Evolutionary conservation across 495 filamentous ascomycete genomes (phyloP).

Genomic region (Niebla homalea): DNA sequence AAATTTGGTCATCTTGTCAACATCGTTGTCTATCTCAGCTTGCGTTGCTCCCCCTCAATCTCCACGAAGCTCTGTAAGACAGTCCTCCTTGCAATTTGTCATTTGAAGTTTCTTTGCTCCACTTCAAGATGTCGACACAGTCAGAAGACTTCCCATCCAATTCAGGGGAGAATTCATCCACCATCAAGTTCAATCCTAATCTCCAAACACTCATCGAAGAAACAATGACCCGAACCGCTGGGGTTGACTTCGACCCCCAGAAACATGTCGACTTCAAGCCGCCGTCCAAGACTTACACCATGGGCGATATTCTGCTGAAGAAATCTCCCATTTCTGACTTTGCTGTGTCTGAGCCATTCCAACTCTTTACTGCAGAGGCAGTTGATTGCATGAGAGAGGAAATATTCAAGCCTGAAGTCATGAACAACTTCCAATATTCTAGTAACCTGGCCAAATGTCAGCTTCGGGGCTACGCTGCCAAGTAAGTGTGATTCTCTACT

Average conservation of each 20-base stretch:
- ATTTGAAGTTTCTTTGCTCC: too few species aligned
- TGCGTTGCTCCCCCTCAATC: too few species aligned
- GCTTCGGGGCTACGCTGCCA: constrained; percentile 52
- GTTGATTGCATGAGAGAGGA: constrained; percentile 53
- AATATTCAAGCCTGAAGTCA: constrained; percentile 49
- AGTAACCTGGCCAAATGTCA: constrained; percentile 54
- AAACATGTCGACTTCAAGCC: constrained; percentile 43
- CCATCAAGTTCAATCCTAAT: not conserved
- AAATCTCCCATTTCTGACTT: constrained; percentile 48
- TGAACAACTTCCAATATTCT: constrained; percentile 48
- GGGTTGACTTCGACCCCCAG: constrained; percentile 33
- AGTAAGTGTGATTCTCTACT: constrained; percentile 33
- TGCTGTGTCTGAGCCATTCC: constrained; percentile 61
- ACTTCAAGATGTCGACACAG: too few species aligned
- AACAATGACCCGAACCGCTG: not conserved
- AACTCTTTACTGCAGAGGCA: constrained; percentile 55
- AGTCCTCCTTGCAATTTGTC: too few species aligned
- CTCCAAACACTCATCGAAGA: not conserved
- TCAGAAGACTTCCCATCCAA: too few species aligned
- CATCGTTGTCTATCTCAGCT: too few species aligned
- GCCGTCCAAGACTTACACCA: constrained; percentile 39
- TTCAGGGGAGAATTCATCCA: not conserved
- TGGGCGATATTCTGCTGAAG: constrained; percentile 47
- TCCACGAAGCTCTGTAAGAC: too few species aligned
- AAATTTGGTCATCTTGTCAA: too few species aligned